Percentiles rank a stretch among this genome's conserved stretches.
Conservation (phyloP, 2,329 filamentous ascomycete genomes). For the Cylindrodendrum hubeiense region DNA sequence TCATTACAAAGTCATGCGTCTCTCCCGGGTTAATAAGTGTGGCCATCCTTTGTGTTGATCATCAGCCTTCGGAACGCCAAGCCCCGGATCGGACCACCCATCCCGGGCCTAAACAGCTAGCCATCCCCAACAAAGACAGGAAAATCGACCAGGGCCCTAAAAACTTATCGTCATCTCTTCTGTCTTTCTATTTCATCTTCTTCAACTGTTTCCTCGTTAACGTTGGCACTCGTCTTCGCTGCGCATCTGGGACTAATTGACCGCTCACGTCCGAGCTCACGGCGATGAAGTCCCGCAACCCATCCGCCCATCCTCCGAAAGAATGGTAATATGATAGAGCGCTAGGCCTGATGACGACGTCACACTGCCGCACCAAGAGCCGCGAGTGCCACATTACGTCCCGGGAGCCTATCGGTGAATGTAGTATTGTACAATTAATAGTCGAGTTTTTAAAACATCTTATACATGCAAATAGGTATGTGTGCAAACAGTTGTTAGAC, state of each 20-base stretch:
- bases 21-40: neutral
- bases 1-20: neutral
- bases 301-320: too few relatives aligned
- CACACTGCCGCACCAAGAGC: too few relatives aligned
- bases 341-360: too few relatives aligned
- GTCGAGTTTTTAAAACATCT: too few relatives aligned
- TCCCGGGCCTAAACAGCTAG: constrained; percentile 1
- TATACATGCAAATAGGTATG: too few relatives aligned
- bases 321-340: too few relatives aligned
- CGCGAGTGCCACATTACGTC: too few relatives aligned
- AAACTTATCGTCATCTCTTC: neutral
- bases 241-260: neutral
- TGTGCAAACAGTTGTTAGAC: neutral
- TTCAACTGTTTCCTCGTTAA: neutral
- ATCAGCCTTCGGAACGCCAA: neutral
- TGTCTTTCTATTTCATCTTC: neutral
- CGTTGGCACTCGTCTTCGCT: neutral
- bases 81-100: constrained; percentile 6
- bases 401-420: too few relatives aligned
- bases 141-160: neutral
- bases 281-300: too few relatives aligned
- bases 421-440: too few relatives aligned
- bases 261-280: constrained; percentile 3
- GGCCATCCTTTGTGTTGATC: neutral
- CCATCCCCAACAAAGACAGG: neutral